Evolutionary conservation across 495 filamentous ascomycete genomes (phyloP).

Genomic region (Endocarpon pusillum): DNA sequence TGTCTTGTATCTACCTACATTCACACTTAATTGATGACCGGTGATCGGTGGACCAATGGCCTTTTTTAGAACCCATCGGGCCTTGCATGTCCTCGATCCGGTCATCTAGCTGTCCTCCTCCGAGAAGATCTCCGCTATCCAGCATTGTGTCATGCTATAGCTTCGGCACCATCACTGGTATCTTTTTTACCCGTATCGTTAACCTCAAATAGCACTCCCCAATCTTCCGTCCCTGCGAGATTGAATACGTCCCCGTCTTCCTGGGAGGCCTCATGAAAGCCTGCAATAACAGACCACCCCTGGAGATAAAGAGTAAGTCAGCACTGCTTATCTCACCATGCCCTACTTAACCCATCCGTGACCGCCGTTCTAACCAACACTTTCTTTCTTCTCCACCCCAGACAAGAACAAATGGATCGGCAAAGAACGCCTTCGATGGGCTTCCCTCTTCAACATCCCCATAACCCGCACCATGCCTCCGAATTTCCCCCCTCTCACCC

Average conservation of each 20-base stretch:
- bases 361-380: neutral
- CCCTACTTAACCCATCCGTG: neutral
- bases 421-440: slow-evolving; percentile 44
- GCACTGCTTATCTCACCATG: neutral
- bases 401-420: slow-evolving; percentile 53
- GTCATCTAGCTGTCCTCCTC: too few species aligned
- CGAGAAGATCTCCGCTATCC: too few species aligned
- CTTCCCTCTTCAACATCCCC: slow-evolving; percentile 39
- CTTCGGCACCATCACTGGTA: neutral
- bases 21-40: too few species aligned
- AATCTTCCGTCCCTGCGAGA: slow-evolving; percentile 38
- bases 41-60: too few species aligned
- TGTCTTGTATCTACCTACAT: too few species aligned
- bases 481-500: slow-evolving; percentile 41
- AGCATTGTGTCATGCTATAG: too few species aligned
- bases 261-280: slow-evolving; percentile 52
- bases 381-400: slow-evolving; percentile 9
- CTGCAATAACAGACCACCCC: slow-evolving; percentile 43
- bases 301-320: slow-evolving; percentile 49
- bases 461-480: slow-evolving; percentile 31
- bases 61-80: too few species aligned
- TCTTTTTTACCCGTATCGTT: neutral
- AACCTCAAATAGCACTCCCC: slow-evolving; percentile 44
- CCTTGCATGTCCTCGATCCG: too few species aligned
- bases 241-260: slow-evolving; percentile 51